phyloP scores from a whole-genome alignment of 805 yeast genomes.

The Starmerella kuoi region DNA sequence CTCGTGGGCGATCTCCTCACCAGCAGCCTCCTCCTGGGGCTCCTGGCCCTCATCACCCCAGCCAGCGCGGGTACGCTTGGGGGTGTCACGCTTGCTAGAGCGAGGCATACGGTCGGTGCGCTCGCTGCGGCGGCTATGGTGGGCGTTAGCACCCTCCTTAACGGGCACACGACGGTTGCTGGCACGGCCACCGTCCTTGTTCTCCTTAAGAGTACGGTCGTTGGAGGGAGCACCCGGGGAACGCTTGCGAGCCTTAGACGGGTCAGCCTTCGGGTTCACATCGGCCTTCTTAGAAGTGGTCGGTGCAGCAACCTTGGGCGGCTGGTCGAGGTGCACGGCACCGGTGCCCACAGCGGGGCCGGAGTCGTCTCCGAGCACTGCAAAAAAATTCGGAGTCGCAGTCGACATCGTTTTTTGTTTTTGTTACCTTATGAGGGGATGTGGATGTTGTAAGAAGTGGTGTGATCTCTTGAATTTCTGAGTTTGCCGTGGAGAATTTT shows the following conservation, averaged over 20 bases:
- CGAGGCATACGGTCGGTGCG: slow-evolving; percentile 72
- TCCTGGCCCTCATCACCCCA: slow-evolving; percentile 77
- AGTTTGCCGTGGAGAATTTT: slow-evolving; percentile 6
- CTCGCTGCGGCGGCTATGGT: slow-evolving; percentile 44
- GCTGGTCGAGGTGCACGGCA: slow-evolving; percentile 18
- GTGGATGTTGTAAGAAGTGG: background rate
- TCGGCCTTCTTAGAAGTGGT: slow-evolving; percentile 72
- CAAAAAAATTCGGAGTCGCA: slow-evolving; percentile 22
- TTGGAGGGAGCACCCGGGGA: slow-evolving; percentile 50
- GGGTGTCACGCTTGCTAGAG: slow-evolving; percentile 71
- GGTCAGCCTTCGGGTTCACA: slow-evolving; percentile 41
- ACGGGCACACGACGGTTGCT: slow-evolving; percentile 39
- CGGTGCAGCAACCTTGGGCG: slow-evolving; percentile 47
- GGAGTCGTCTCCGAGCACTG: slow-evolving; percentile 20
- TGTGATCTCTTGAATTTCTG: slow-evolving; percentile 12
- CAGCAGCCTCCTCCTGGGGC: slow-evolving; percentile 49
- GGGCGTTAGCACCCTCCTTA: slow-evolving; percentile 42
- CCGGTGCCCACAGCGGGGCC: slow-evolving; percentile 17
- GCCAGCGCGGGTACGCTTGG: slow-evolving; percentile 70
- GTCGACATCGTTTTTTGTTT: slow-evolving; percentile 18
- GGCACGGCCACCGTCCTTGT: slow-evolving; percentile 43
- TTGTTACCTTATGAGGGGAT: background rate
- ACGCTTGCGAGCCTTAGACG: slow-evolving; percentile 49
- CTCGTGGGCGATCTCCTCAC: slow-evolving; percentile 33
- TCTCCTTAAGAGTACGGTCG: slow-evolving; percentile 74